Evolutionary conservation across 2,329 filamentous ascomycete genomes (phyloP).

Genomic region (Daldinia sp.): DNA sequence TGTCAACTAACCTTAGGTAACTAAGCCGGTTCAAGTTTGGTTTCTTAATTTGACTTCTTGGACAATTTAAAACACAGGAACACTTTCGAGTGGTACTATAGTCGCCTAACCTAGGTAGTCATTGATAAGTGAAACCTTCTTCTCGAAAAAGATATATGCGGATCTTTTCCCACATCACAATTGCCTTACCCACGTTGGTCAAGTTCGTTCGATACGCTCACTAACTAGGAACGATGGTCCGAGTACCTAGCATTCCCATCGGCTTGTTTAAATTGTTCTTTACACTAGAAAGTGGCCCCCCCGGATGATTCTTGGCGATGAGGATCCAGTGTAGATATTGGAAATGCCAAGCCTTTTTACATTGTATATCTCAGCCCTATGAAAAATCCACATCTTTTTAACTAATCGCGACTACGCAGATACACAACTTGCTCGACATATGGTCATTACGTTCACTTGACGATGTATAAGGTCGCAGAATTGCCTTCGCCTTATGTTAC

Average conservation of each 20-base stretch:
- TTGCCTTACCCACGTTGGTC: not conserved
- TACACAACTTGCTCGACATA: not conserved
- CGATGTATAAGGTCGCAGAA: not conserved
- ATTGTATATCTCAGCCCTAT: constrained; percentile 28
- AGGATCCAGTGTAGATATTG: constrained; percentile 1
- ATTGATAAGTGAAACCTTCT: not conserved
- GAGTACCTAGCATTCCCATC: not conserved
- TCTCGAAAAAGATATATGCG: not conserved
- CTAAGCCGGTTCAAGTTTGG: too few relatives aligned
- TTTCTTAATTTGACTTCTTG: not conserved
- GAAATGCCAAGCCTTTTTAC: constrained; percentile 22
- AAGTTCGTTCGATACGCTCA: not conserved
- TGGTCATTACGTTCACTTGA: not conserved
- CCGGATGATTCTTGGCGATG: constrained; percentile 1
- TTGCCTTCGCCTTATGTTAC: not conserved
- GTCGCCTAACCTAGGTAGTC: not conserved
- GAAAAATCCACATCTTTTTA: constrained; percentile 18
- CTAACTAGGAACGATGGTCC: not conserved
- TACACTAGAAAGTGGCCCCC: not conserved
- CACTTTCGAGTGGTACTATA: not conserved
- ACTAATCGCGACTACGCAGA: constrained; percentile 23
- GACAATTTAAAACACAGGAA: too few relatives aligned
- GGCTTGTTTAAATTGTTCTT: not conserved
- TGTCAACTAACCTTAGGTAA: too few relatives aligned
- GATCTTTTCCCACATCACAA: not conserved